Base-by-base conservation (phyloP, 202 grass and related monocot genomes). In the Schoenoplectus tabernaemontani region DNA sequence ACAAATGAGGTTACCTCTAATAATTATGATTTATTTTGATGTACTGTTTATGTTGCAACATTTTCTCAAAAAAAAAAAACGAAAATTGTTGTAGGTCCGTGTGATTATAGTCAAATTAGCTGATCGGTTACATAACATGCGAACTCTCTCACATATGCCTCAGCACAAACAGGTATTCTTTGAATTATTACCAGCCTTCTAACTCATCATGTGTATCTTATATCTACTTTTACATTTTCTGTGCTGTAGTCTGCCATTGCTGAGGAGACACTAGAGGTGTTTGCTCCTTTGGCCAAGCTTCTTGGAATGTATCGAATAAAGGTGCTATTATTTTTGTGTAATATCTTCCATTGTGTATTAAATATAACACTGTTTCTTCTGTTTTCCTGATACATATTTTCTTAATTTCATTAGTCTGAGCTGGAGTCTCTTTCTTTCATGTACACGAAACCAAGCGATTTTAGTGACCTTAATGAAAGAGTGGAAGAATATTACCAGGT, bases 31-130 rank as follows among this genome's bases (percentile, higher is more conserved):
- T n/a, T 82, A 15, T 89, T 82, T 80, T 80, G 60, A 51, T 78
- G 33, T 42, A 78, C 6, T 32, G 15, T 74, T 74, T 69, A 58
- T 2, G 64, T 32, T 76, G 59, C 24, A 47, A 36, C 41, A 74
- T 72, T 48, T 69, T 26, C 80, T 10, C 67, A 39, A n/a, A 77
- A 73, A 87, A 82, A 76, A 16, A 51, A 3, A 20, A 39, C 50
- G 69, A 88, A 24, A 84, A 36, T 20, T 88, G 68, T 11, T 91
- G 50, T 77, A 98, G 95, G 95, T 95, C 87, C 91, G 95, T 77
- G 95, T 98, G 60, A 91, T 95, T 83, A 98, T 98, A 87, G 95
- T 98, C 79, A 98, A 98, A 91, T 83, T 98, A 81, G 95, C 95
- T 60, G 95, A 98, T 70, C 88, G 95, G 84, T 86, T 98, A 83